phyloP scores from a whole-genome alignment of 139 green algal genomes.

The Volvox africanus region DNA sequence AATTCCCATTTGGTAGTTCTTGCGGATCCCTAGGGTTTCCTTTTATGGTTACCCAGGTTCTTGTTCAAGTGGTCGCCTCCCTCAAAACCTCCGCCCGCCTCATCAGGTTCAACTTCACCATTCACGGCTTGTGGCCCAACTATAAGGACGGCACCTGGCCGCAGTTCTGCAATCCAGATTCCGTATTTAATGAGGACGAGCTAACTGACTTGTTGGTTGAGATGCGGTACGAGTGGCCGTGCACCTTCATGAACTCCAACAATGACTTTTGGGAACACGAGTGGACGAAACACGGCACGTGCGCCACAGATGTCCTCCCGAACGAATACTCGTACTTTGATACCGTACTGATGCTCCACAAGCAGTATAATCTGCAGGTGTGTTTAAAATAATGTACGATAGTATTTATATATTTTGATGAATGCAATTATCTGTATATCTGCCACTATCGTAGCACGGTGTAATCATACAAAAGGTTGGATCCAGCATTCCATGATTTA shows the following conservation, averaged over 20 bases:
- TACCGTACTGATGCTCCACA: slow-evolving; percentile 63
- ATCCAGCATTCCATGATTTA: no score
- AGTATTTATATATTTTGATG: neutral
- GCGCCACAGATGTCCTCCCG: slow-evolving; percentile 60
- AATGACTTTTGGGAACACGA: slow-evolving; percentile 72
- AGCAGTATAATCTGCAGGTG: slow-evolving; percentile 64
- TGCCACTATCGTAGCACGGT: neutral
- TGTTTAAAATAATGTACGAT: neutral
- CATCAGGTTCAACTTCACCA: slow-evolving; percentile 74
- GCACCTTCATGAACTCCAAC: slow-evolving; percentile 26
- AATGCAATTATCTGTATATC: neutral
- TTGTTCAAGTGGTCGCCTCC: neutral
- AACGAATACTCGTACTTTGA: slow-evolving; percentile 69
- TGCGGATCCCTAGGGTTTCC: no score
- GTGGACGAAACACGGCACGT: slow-evolving; percentile 79
- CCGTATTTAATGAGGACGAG: slow-evolving; percentile 46
- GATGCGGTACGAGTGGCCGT: slow-evolving; percentile 56
- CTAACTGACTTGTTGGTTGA: slow-evolving; percentile 46
- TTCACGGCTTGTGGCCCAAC: slow-evolving; percentile 87
- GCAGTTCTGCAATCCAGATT: slow-evolving; percentile 65
- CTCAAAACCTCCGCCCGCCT: neutral
- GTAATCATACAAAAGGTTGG: no score
- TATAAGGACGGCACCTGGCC: slow-evolving; percentile 71
- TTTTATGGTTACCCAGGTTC: no score
- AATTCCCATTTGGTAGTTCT: no score